phyloP scores from a whole-genome alignment of 1,139 yeast genomes.

The Sugiyamaella grinbergsii region DNA sequence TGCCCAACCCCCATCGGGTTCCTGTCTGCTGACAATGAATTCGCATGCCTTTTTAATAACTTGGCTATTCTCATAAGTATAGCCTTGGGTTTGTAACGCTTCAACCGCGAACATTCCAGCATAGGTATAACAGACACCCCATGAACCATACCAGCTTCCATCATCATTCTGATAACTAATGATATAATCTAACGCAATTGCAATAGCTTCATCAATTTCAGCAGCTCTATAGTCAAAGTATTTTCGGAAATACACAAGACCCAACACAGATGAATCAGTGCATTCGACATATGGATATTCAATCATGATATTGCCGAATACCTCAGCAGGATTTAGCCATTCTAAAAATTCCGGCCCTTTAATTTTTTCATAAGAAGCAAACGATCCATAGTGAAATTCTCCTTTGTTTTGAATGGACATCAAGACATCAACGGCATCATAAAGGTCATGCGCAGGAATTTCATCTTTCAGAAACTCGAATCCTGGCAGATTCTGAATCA shows the following conservation, averaged over 20 bases:
- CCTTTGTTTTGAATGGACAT: conserved; percentile 75
- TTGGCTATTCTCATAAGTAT: conserved; percentile 60
- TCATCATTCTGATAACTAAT: conserved; percentile 66
- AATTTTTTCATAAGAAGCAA: conserved; percentile 86
- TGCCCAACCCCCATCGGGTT: conserved; percentile 96
- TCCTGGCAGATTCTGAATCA: conserved; percentile 73
- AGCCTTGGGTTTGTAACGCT: conserved; percentile 74
- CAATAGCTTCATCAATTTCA: conserved; percentile 68
- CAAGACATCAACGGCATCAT: conserved; percentile 71
- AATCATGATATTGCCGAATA: conserved; percentile 96
- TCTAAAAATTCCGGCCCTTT: conserved; percentile 81
- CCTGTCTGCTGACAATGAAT: conserved; percentile 72
- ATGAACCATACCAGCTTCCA: conserved; percentile 98
- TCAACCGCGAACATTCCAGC: conserved; percentile 98
- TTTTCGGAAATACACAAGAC: conserved; percentile 75
- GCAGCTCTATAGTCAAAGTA: conserved; percentile 61
- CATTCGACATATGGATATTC: conserved; percentile 98
- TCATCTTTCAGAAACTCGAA: conserved; percentile 53
- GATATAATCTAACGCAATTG: conserved; percentile 73
- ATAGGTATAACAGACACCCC: conserved; percentile 97
- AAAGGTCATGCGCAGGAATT: conserved; percentile 56
- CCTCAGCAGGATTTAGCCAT: conserved; percentile 90
- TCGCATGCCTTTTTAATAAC: conserved; percentile 79
- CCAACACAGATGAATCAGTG: conserved; percentile 91
- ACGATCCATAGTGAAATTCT: conserved; percentile 82